Evolutionary conservation across 805 yeast species (phyloP).

Genomic region (Pichia californica): DNA sequence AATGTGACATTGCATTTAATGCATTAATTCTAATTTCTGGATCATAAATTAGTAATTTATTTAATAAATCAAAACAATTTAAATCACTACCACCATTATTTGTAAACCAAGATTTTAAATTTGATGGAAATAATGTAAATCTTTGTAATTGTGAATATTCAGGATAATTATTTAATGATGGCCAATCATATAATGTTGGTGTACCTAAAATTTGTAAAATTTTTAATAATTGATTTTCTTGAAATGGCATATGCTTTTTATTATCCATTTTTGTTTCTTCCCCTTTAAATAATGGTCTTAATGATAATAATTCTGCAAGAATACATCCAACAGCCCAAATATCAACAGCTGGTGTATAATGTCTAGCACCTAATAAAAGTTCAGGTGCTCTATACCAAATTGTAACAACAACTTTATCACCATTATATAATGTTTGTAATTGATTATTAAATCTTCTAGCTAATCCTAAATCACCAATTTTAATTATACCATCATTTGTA

Average conservation of each 20-base stretch:
- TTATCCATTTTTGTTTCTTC: conserved; percentile 96
- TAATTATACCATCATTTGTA: conserved; percentile 79
- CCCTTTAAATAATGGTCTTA: conserved; percentile 93
- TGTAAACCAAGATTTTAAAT: conserved; percentile 79
- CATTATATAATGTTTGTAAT: conserved; percentile 77
- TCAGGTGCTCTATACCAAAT: conserved; percentile 98
- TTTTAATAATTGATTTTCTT: conserved; percentile 83
- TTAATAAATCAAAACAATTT: conserved; percentile 58
- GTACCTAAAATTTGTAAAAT: conserved; percentile 92
- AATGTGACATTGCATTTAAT: conserved; percentile 64
- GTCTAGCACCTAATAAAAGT: conserved; percentile 80
- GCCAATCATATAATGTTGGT: conserved; percentile 77
- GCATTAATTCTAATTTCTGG: conserved; percentile 80
- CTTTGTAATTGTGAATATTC: conserved; percentile 64
- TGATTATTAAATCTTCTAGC: conserved; percentile 87
- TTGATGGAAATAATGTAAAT: conserved; percentile 57
- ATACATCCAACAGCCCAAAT: conserved; percentile 96
- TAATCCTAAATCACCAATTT: conserved; percentile 91
- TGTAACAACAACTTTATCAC: conserved; percentile 94
- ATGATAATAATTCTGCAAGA: conserved; percentile 79
- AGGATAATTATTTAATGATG: conserved; percentile 71
- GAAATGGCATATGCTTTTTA: conserved; percentile 90
- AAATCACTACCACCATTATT: conserved; percentile 70
- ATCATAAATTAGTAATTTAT: conserved; percentile 69
- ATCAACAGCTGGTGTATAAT: conserved; percentile 89